Evolutionary conservation across 805 yeast species (phyloP), one percentile per base, ranked within the genome.

Genomic region (Yarrowia sp.): DNA sequence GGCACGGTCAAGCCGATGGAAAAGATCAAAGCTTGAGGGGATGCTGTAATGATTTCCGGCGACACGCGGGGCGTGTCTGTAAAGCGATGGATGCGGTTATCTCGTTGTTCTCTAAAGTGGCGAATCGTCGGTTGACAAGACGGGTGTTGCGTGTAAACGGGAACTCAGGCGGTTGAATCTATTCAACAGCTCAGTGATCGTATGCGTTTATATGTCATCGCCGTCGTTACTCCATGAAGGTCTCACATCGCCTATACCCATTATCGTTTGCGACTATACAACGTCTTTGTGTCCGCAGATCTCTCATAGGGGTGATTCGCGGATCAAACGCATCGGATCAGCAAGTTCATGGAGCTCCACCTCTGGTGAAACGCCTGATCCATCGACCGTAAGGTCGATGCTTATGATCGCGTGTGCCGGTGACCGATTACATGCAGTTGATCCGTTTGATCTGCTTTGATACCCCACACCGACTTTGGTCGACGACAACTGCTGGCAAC

Each of bases 41-140:
- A 24, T 7, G 30, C 30, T 24, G 30, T 24, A 24, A 12, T 8
- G 14, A 19, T 9, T 47, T 47, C 38, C 30, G 38, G 52, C 38
- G 13, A 30, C 38, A 30, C 38, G 4, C 38, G 19, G n/a, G 9
- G 2, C 30, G 19, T 47, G 36, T 14, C 10, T 47, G 13, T 15
- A 3, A 13, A 47, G 15, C 52, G 52, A 30, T 15, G 19, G 52
- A 30, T 30, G 52, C 52, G 19, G 34, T 9, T 47, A 9, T 47
- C 36, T 15, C 38, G 52, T 9, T 47, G 36, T 47, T 12, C 52
- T 30, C 36, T 30, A 14, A n/a, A 47, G 52, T 47, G 52, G 52
- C 52, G 52, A 47, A 47, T 47, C 52, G 52, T 15, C 14, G 20
- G 38, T 19, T n/a, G 10, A 24, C 50, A 24, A 24, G 24, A 17